A percentile compares a stretch with the other conserved stretches of the same genome.
These are phyloP conservation scores for Juglanconis sp. DNA, from an alignment of 2,329 filamentous ascomycete genomes.

Conservation along the genomic window DNA sequence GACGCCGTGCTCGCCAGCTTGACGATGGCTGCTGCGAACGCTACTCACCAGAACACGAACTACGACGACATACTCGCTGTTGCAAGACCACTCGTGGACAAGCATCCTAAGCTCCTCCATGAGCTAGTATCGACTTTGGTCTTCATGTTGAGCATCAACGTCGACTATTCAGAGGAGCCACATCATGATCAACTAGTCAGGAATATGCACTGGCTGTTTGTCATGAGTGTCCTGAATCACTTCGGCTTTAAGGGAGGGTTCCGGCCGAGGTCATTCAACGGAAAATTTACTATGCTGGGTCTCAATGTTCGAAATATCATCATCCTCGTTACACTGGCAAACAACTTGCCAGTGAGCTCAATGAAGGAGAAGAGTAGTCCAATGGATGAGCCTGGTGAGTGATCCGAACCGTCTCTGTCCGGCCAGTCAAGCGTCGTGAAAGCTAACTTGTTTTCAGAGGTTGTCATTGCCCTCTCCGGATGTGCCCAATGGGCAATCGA, in stretches of 20 bases:
- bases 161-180: conserved; percentile 79
- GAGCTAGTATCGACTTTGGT: conserved; percentile 66
- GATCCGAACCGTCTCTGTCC: background rate
- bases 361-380: conserved; percentile 55
- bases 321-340: conserved; percentile 62
- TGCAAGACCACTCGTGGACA: conserved; percentile 48
- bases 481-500: conserved; percentile 78
- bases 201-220: conserved; percentile 70
- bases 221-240: conserved; percentile 74
- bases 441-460: conserved; percentile 46
- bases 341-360: conserved; percentile 46
- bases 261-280: conserved; percentile 59
- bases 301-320: conserved; percentile 72
- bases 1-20: conserved; percentile 60
- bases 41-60: conserved; percentile 44
- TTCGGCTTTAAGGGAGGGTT: conserved; percentile 69
- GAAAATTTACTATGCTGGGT: conserved; percentile 72
- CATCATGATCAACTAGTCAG: conserved; percentile 69
- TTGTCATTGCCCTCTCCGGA: conserved; percentile 68
- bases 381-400: conserved; percentile 60
- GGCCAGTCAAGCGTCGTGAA: conserved; percentile 8
- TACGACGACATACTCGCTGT: conserved; percentile 73
- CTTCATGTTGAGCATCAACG: conserved; percentile 65
- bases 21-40: conserved; percentile 48
- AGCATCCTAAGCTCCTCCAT: conserved; percentile 51